Evolutionary conservation across 345 rosid species (phyloP).

Genomic region (Mercurialis annua): DNA sequence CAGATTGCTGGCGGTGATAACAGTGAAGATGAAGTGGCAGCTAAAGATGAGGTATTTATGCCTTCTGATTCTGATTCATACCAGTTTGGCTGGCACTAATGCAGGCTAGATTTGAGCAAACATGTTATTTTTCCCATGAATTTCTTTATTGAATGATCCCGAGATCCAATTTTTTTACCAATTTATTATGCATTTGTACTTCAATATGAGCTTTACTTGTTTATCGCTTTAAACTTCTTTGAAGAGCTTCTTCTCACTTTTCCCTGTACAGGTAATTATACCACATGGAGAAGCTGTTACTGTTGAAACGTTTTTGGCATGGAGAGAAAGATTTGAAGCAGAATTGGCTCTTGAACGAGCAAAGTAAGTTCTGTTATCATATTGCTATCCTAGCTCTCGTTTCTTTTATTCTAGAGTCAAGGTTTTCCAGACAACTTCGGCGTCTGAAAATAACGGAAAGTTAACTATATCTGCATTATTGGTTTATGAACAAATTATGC

Average conservation of each 20-base stretch:
- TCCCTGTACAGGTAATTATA: conserved; percentile 54
- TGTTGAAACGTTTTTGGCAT: conserved; percentile 78
- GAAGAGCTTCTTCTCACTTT: conserved; percentile 10
- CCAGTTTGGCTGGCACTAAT: neutral
- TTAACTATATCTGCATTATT: neutral
- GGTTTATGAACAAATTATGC: neutral
- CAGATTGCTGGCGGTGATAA: conserved; percentile 45
- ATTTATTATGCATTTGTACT: neutral
- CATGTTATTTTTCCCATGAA: neutral
- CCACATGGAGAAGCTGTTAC: conserved; percentile 99
- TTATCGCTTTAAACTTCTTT: neutral
- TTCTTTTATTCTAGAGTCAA: neutral
- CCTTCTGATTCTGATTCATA: conserved; percentile 11
- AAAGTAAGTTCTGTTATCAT: conserved; percentile 56
- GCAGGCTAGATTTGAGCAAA: conserved; percentile 6
- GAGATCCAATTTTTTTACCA: neutral
- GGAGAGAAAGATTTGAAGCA: conserved; percentile 98
- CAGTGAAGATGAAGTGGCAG: conserved; percentile 49
- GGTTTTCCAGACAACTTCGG: neutral
- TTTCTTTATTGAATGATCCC: neutral
- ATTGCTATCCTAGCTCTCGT: neutral
- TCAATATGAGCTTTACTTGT: neutral
- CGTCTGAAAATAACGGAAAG: neutral
- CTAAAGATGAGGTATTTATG: conserved; percentile 74
- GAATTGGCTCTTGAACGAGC: conserved; percentile 97